Conservation (phyloP, 768 basidiomycete genomes). For the Macrocybe gigantea region DNA sequence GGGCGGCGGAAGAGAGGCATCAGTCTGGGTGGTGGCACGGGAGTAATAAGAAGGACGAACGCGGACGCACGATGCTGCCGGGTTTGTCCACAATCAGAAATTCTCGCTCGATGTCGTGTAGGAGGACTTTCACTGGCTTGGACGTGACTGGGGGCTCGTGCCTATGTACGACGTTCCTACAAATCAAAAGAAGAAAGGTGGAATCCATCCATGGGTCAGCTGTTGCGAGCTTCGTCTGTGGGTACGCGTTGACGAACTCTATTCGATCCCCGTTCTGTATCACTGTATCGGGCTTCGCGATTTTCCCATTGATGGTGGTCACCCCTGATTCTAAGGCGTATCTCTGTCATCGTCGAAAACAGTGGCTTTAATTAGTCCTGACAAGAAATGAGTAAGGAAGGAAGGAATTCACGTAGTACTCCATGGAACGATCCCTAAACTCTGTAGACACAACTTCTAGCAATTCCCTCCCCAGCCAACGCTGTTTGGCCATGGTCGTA, state of each 20-base stretch:
- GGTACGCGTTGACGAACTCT: slow-evolving; percentile 49
- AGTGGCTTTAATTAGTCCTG: not conserved
- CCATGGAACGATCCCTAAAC: slow-evolving; percentile 89
- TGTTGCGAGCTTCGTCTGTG: not conserved
- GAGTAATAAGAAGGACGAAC: slow-evolving; percentile 5
- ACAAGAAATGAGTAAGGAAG: not conserved
- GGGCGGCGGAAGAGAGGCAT: slow-evolving; percentile 4
- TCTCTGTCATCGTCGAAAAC: slow-evolving; percentile 24
- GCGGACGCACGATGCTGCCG: slow-evolving; percentile 80
- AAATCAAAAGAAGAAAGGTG: not conserved
- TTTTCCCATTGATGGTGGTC: slow-evolving; percentile 89
- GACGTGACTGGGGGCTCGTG: slow-evolving; percentile 95
- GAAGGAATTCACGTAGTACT: slow-evolving; percentile 78
- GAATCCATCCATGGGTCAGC: slow-evolving; percentile 9
- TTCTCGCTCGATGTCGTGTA: slow-evolving; percentile 70
- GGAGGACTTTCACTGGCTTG: slow-evolving; percentile 72
- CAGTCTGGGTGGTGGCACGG: too few relatives aligned
- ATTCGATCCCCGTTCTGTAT: slow-evolving; percentile 85
- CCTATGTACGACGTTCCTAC: slow-evolving; percentile 88
- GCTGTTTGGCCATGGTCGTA: slow-evolving; percentile 86
- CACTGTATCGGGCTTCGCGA: slow-evolving; percentile 74
- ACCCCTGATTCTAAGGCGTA: slow-evolving; percentile 83
- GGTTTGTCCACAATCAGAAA: slow-evolving; percentile 97
- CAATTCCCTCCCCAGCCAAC: slow-evolving; percentile 85
- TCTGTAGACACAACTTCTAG: slow-evolving; percentile 92